phyloP scores from a whole-genome alignment of 371 early-diverging fungal genomes.

The Mortierella sp. region DNA sequence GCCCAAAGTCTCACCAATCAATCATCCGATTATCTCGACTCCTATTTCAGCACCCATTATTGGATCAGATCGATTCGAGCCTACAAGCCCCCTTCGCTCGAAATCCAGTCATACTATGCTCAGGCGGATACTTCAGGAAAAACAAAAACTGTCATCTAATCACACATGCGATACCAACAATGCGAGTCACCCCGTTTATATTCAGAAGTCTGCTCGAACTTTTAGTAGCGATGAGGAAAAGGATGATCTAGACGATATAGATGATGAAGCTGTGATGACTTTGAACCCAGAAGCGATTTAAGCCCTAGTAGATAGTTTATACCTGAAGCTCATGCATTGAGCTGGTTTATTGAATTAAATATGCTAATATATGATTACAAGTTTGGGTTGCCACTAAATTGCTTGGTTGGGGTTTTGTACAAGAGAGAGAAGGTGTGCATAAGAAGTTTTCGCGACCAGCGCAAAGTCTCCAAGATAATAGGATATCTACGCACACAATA shows the following conservation, averaged over 20 bases:
- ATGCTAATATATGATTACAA: slow-evolving; percentile 2
- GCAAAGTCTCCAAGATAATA: slow-evolving; percentile 9
- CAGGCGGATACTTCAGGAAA: slow-evolving; percentile 19
- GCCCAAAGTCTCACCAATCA: neutral
- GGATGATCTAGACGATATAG: neutral
- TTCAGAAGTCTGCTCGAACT: slow-evolving; percentile 2
- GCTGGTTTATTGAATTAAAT: neutral
- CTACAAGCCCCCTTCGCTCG: neutral
- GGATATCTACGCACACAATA: neutral
- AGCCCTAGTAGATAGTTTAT: no score
- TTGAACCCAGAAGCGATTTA: no score
- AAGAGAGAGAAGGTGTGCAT: neutral
- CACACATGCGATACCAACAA: slow-evolving; percentile 18
- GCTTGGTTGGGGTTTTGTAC: slow-evolving; percentile 28
- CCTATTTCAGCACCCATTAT: no score
- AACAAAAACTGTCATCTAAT: slow-evolving; percentile 21
- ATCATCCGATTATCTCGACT: no score
- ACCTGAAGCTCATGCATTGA: no score
- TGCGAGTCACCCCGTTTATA: slow-evolving; percentile 36
- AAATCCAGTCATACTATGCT: slow-evolving; percentile 6
- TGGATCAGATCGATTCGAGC: neutral
- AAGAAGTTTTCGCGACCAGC: slow-evolving; percentile 12
- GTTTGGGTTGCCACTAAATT: slow-evolving; percentile 20
- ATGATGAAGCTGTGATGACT: slow-evolving; percentile 7
- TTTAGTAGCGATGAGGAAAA: slow-evolving; percentile 10